A percentile compares a stretch with the other conserved stretches of the same genome.
These are phyloP conservation scores for Chlamydomonas reinhardtii DNA, from an alignment of 163 green algal species.

Conservation along the genomic window DNA sequence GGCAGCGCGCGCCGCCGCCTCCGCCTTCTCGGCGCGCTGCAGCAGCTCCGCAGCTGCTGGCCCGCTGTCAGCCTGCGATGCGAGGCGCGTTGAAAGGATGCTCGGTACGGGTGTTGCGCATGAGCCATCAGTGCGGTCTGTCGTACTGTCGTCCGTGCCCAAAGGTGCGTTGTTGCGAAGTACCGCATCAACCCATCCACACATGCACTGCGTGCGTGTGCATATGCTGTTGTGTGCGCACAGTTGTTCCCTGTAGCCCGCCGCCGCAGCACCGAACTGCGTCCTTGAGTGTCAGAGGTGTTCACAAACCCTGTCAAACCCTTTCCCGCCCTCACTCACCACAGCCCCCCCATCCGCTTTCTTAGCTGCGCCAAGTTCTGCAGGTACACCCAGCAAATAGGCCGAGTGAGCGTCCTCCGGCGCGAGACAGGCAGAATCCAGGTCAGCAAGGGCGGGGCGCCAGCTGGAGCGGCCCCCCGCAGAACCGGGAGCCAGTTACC, in stretches of 20 bases:
- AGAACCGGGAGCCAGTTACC: slow-evolving; percentile 18
- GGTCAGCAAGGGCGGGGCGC: neutral
- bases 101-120: neutral
- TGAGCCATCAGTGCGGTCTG: too few relatives aligned
- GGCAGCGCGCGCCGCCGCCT: neutral
- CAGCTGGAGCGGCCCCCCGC: neutral
- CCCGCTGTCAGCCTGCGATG: slow-evolving; percentile 6
- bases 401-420: too few relatives aligned
- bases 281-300: too few relatives aligned
- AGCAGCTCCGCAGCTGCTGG: neutral
- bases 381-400: neutral
- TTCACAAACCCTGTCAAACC: too few relatives aligned
- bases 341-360: neutral
- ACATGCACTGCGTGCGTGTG: neutral
- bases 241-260: too few relatives aligned
- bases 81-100: neutral
- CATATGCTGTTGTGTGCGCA: neutral
- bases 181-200: neutral
- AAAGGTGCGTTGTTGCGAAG: too few relatives aligned
- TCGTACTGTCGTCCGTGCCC: neutral
- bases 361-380: slow-evolving; percentile 9
- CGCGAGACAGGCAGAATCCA: too few relatives aligned
- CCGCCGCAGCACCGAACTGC: too few relatives aligned
- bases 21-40: slow-evolving; percentile 15
- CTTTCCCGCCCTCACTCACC: too few relatives aligned